Base-by-base conservation (phyloP, 2,329 filamentous ascomycete species). In the Ceratocystis ficicola region DNA sequence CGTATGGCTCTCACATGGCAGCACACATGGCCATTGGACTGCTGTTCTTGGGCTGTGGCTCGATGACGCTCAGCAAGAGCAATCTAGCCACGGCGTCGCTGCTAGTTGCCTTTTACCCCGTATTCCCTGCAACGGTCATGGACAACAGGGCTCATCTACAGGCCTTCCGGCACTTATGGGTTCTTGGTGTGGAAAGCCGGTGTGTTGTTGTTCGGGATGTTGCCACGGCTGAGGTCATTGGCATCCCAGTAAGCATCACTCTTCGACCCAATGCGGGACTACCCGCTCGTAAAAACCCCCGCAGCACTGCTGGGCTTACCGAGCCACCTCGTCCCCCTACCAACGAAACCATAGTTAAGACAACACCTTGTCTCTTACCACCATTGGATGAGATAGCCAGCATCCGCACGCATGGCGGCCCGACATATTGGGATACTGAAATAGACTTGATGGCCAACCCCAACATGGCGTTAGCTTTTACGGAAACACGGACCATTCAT, bases 81-180 rank as follows among this genome's bases (percentile, higher is more conserved):
- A 87, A 96, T 72, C 79, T 95, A 65, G 92, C 93, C 8, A 86
- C 95, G 62, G 93, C 90, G 1, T 85, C 90, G 12, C 80, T 99
- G 5, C 83, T 99, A 6, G 87, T 94, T 55, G 88, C 94, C 1
- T 95, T 99, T 74, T 99, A 99, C 72, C 94, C 94, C 0, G 81
- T 96, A 22, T 96, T 95, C 73, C 94, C 94, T 0, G 87, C 84
- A 8, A 87, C 85, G 36, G 89, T 97, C 1, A 88, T 95, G 71
- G 94, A 99, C 76, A 97, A 97, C 73, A 88, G 89, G 69, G 91
- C 90, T 10, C 94, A 99, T 72, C 81, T 99, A 5, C 94, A 99
- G 77, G 94, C 95, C 2, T 94, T 99, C 77, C 86, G 95, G 4
- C 93, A 99, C 75, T 89, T 99, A 72, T 99, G 94, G 94, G 93